These are phyloP conservation scores for Obelidium mucronatum DNA, from an alignment of 192 early-diverging fungal species.

Conservation along the genomic window DNA sequence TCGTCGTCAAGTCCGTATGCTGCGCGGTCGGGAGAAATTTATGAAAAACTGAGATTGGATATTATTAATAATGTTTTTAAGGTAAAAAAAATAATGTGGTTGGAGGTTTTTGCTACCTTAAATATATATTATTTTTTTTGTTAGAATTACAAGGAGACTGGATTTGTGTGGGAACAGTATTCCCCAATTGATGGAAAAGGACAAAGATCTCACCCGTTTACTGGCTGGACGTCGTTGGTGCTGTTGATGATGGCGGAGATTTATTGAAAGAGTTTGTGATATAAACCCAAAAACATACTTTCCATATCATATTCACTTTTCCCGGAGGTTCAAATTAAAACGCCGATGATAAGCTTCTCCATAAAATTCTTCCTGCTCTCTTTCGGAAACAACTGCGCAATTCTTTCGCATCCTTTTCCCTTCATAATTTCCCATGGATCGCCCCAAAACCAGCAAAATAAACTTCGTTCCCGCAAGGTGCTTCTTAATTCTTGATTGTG, in stretches of 20 bases:
- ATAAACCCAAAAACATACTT: no score
- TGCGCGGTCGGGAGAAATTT: constrained; percentile 61
- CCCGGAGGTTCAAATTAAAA: no score
- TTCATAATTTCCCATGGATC: no score
- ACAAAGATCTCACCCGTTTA: constrained; percentile 89
- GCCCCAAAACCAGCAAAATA: no score
- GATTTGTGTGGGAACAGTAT: constrained; percentile 95
- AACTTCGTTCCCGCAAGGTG: no score
- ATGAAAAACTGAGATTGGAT: constrained; percentile 75
- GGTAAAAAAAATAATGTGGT: constrained; percentile 57
- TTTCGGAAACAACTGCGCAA: no score
- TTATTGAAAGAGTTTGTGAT: constrained; percentile 49
- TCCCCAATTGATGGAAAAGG: constrained; percentile 76
- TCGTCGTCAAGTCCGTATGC: constrained; percentile 67
- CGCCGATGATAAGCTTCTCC: constrained; percentile 2
- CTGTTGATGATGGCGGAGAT: constrained; percentile 86
- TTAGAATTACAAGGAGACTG: constrained; percentile 75
- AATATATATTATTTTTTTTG: background rate
- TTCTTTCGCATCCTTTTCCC: no score
- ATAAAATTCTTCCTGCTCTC: constrained; percentile 1
- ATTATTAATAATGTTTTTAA: constrained; percentile 77
- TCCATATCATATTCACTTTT: no score
- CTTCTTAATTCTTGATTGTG: no score
- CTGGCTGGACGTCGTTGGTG: constrained; percentile 90
- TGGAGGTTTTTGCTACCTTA: no score